Evolutionary conservation across 768 basidiomycete genomes (phyloP).

Genomic region (Panaeolus papilionaceus): DNA sequence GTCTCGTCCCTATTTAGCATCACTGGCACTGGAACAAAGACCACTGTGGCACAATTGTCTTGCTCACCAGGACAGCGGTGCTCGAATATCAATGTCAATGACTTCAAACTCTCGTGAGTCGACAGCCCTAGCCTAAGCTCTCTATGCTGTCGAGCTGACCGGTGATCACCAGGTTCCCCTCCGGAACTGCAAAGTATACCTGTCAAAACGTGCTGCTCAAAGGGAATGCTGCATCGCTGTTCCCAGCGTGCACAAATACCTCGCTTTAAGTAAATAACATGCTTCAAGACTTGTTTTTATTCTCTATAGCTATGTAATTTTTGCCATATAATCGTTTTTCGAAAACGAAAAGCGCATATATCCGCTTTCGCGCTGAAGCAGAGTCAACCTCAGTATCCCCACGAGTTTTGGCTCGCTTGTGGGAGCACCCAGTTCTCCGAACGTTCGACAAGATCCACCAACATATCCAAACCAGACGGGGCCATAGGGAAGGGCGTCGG

Average conservation of each 20-base stretch:
- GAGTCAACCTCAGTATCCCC: not conserved
- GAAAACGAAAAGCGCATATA: not conserved
- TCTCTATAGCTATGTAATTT: not conserved
- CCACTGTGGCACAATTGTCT: constrained; percentile 56
- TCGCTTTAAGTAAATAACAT: constrained; percentile 19
- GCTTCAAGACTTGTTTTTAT: constrained; percentile 4
- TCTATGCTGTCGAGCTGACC: not conserved
- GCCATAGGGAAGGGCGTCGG: not conserved
- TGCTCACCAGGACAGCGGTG: constrained; percentile 65
- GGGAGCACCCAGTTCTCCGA: constrained; percentile 7
- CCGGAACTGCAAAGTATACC: constrained; percentile 50
- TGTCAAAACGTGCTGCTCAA: constrained; percentile 61
- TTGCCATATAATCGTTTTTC: constrained; percentile 8
- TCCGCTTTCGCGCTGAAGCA: not conserved
- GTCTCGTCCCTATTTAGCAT: constrained; percentile 42
- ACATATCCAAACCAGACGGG: not conserved
- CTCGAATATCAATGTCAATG: constrained; percentile 52
- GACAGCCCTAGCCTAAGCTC: constrained; percentile 1
- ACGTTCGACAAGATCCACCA: not conserved
- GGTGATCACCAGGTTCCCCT: constrained; percentile 37
- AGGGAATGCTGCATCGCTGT: constrained; percentile 50
- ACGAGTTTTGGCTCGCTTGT: not conserved
- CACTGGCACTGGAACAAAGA: constrained; percentile 60
- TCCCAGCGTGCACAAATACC: constrained; percentile 44
- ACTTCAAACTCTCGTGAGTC: constrained; percentile 51